Conservation (phyloP, 768 basidiomycete species). For the Kwoniella pini region DNA sequence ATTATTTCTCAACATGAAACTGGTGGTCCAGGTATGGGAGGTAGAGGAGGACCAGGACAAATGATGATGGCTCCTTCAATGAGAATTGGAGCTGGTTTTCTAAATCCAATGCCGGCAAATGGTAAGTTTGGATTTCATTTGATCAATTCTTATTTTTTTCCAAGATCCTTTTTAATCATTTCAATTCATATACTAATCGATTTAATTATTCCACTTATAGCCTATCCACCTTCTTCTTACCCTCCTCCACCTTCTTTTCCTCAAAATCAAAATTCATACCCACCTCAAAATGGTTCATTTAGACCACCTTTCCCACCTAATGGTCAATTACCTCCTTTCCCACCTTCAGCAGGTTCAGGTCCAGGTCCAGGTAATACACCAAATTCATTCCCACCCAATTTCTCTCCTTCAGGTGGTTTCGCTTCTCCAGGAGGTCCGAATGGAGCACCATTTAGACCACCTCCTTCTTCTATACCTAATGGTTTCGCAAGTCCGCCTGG, state of each 20-base stretch:
- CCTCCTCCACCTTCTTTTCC: not conserved
- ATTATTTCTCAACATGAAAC: conserved; percentile 92
- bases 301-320: conserved; percentile 37
- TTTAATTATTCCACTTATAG: too few relatives aligned
- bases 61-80: conserved; percentile 49
- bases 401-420: too few relatives aligned
- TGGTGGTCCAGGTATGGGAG: conserved; percentile 63
- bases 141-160: too few relatives aligned
- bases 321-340: conserved; percentile 19
- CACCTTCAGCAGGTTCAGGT: conserved; percentile 17
- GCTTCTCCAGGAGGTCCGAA: not conserved
- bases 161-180: too few relatives aligned
- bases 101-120: conserved; percentile 43
- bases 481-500: conserved; percentile 22
- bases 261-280: conserved; percentile 19
- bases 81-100: conserved; percentile 48
- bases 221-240: too few relatives aligned
- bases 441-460: conserved; percentile 12
- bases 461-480: conserved; percentile 3
- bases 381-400: too few relatives aligned
- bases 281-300: conserved; percentile 26
- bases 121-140: conserved; percentile 9
- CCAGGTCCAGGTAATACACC: too few relatives aligned
- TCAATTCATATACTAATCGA: too few relatives aligned
- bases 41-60: conserved; percentile 23